Conservation (phyloP, 257 asterid genomes). For the Marsdenia floribunda region DNA sequence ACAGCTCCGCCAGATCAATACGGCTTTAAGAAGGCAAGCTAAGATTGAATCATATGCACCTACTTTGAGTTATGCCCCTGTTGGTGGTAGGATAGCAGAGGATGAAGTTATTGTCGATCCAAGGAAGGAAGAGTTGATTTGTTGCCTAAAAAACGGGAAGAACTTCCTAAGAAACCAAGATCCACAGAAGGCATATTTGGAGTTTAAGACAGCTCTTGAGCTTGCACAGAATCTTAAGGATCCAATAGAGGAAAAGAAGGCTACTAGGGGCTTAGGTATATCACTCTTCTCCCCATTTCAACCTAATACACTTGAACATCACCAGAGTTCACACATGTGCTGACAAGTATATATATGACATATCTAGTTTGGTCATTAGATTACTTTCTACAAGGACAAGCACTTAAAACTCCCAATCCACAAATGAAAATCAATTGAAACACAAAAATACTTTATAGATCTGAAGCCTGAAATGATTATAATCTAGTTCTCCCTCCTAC, state of each 20-base stretch:
- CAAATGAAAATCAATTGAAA: background rate
- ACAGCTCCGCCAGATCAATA: conserved; percentile 90
- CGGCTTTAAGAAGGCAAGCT: conserved; percentile 94
- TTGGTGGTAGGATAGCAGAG: conserved; percentile 67
- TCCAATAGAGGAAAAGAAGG: conserved; percentile 90
- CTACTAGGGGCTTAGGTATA: conserved; percentile 96
- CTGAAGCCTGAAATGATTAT: background rate
- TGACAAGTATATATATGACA: background rate
- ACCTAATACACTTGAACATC: background rate
- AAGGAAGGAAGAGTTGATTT: conserved; percentile 63
- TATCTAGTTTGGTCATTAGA: background rate
- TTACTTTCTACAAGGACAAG: background rate
- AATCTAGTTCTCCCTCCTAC: background rate
- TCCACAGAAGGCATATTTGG: conserved; percentile 69
- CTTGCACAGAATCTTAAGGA: conserved; percentile 75
- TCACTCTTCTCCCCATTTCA: background rate
- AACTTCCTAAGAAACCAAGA: conserved; percentile 77
- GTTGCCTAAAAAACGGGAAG: conserved; percentile 80
- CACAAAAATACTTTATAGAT: background rate
- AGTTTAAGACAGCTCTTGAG: conserved; percentile 82
- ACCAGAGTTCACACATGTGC: background rate
- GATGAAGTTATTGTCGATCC: conserved; percentile 84
- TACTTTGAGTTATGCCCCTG: conserved; percentile 87
- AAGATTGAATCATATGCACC: conserved; percentile 98
- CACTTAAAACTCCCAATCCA: background rate